phyloP scores from a whole-genome alignment of 2,329 filamentous ascomycete genomes.

The Onygenales sp. region DNA sequence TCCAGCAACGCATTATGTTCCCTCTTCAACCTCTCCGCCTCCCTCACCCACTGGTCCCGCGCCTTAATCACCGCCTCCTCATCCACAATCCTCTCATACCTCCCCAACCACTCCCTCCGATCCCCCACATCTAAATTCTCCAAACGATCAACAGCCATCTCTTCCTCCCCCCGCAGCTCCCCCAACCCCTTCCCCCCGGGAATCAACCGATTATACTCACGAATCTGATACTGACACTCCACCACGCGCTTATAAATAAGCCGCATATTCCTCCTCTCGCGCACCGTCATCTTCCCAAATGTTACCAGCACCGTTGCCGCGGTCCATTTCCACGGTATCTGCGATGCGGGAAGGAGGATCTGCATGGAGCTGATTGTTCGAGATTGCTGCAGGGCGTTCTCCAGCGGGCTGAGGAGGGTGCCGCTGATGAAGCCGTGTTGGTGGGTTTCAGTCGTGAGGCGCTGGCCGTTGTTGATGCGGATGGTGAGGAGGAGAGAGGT shows the following conservation, averaged over 20 bases:
- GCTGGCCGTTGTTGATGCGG: slow-evolving; percentile 11
- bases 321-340: slow-evolving; percentile 19
- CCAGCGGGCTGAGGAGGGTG: slow-evolving; percentile 11
- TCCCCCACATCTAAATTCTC: background rate
- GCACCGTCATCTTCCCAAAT: slow-evolving; percentile 15
- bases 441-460: slow-evolving; percentile 14
- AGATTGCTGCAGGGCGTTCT: slow-evolving; percentile 12
- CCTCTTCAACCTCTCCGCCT: slow-evolving; percentile 4
- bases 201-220: slow-evolving; percentile 11
- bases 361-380: slow-evolving; percentile 14
- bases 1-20: slow-evolving; percentile 3
- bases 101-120: background rate
- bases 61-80: slow-evolving; percentile 5
- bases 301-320: slow-evolving; percentile 21
- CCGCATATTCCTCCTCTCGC: slow-evolving; percentile 16
- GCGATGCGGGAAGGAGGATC: slow-evolving; percentile 16
- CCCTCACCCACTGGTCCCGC: slow-evolving; percentile 6
- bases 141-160: background rate
- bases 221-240: slow-evolving; percentile 17
- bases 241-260: slow-evolving; percentile 11
- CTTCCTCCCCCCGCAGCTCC: slow-evolving; percentile 3
- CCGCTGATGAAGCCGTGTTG: slow-evolving; percentile 13
- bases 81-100: slow-evolving; percentile 3
- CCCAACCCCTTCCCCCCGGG: background rate
- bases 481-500: slow-evolving; percentile 19